Conservation (phyloP, 768 basidiomycete genomes). For the Lyophyllum shimeji region DNA sequence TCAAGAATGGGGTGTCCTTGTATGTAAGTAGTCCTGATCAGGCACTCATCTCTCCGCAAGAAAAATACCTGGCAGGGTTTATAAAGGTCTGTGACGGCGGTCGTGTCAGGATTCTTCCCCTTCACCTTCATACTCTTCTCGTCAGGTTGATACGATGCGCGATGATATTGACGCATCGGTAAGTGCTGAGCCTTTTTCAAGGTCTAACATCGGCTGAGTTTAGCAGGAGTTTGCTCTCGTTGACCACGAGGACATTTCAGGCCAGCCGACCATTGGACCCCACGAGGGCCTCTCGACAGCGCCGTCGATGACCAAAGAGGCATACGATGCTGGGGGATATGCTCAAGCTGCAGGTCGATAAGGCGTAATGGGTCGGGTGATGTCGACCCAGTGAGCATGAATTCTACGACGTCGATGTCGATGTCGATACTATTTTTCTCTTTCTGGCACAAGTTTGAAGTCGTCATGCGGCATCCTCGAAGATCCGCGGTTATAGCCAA, state of each 20-base stretch:
- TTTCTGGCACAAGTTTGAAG: slow-evolving; percentile 36
- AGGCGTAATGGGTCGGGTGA: slow-evolving; percentile 55
- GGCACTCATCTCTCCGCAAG: too few relatives aligned
- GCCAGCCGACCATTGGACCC: not conserved
- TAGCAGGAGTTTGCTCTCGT: too few relatives aligned
- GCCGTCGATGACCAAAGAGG: slow-evolving; percentile 53
- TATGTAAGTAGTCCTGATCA: too few relatives aligned
- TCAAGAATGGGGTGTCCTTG: too few relatives aligned
- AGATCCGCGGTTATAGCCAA: slow-evolving; percentile 62
- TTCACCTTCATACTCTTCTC: not conserved
- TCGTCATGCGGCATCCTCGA: slow-evolving; percentile 15
- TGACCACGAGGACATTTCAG: not conserved
- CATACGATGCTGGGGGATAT: slow-evolving; percentile 34
- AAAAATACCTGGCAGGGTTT: too few relatives aligned
- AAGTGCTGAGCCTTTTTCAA: not conserved
- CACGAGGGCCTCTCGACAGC: slow-evolving; percentile 44
- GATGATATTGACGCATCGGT: not conserved
- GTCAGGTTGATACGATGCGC: not conserved
- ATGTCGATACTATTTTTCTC: too few relatives aligned
- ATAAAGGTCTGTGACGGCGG: too few relatives aligned
- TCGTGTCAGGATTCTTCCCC: not conserved
- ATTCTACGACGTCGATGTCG: too few relatives aligned
- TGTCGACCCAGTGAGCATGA: slow-evolving; percentile 43
- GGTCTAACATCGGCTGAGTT: too few relatives aligned
- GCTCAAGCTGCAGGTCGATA: slow-evolving; percentile 48